Evolutionary conservation across 2,329 filamentous ascomycete genomes (phyloP).

Genomic region (Pseudocercospora pini-densiflorae): DNA sequence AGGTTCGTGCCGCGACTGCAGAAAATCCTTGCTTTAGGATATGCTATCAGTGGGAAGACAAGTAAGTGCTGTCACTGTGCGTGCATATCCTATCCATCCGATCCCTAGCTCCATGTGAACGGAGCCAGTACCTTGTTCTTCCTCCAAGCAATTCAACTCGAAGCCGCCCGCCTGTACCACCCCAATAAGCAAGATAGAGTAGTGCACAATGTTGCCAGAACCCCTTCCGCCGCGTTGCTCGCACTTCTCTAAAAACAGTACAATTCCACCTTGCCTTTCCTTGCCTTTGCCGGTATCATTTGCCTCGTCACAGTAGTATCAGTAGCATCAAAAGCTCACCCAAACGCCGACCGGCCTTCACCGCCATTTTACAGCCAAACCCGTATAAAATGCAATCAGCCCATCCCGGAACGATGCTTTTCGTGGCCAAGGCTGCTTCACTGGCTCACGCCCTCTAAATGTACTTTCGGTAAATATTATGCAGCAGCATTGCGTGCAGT

Average conservation of each 20-base stretch:
- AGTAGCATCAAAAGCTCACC: not conserved
- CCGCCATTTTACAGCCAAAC: constrained; percentile 21
- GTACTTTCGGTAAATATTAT: constrained; percentile 6
- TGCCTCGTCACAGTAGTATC: constrained; percentile 3
- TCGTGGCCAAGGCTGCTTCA: constrained; percentile 22
- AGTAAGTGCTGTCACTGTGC: not conserved
- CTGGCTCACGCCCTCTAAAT: constrained; percentile 14
- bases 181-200: not conserved
- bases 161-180: constrained; percentile 1
- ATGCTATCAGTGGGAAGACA: not conserved
- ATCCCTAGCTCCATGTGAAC: not conserved
- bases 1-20: not conserved
- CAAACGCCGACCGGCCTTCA: constrained; percentile 9
- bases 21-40: not conserved
- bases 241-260: not conserved
- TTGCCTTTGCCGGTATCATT: not conserved
- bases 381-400: constrained; percentile 12
- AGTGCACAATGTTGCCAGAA: not conserved
- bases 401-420: constrained; percentile 18
- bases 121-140: not conserved
- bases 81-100: not conserved
- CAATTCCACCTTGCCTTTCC: not conserved
- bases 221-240: not conserved
- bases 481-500: constrained; percentile 14
- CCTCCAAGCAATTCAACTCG: constrained; percentile 1